Evolutionary conservation across 2,329 filamentous ascomycete species (phyloP), one percentile per base, ranked within the genome.

Genomic region (Arachnopeziza araneosa): DNA sequence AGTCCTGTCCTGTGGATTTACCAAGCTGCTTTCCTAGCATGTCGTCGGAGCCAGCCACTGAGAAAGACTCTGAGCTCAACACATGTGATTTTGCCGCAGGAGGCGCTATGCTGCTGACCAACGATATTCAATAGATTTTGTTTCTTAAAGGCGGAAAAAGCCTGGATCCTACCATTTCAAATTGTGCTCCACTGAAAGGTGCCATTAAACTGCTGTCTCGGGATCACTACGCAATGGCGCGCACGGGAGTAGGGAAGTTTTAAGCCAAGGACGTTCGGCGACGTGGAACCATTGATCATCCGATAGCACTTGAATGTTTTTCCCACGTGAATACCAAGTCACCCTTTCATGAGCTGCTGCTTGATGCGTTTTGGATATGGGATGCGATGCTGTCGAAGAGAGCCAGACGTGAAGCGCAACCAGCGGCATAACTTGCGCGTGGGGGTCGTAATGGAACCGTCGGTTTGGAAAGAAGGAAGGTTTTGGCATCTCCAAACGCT

Each of bases 371-470:
- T 22, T 8, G 50, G 24, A 24, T 22, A 24, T 22, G 50, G 24
- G 50, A 24, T 52, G 22, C 9, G n/a, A 22, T 23, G 50, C 50
- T 12, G 21, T 52, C 21, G 50, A n/a, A 22, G 50, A 10, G 21
- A 12, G 24, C 9, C 22, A 24, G 17, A 30, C 10, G 52, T 54
- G 24, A 30, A n/a, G 50, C 50, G 10, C 9, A 22, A 14, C 21
- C 14, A 12, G 50, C 21, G 48, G 48, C 36, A 44, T 44, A 44
- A 44, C 17, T 44, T 44, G 36, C 36, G 30, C 52, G 59, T 61
- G 58, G 62, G 62, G 60, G 62, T 58, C 26, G 36, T 19, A 19
- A 23, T 54, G 44, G 52, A 50, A 56, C 56, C 52, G 54, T 52
- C 50, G 61, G 53, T 52, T 52, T n/a, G 5, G 12, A 44, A 44